These are phyloP conservation scores for Boletales sp. DNA, from an alignment of 768 basidiomycete species.

Conservation along the genomic window DNA sequence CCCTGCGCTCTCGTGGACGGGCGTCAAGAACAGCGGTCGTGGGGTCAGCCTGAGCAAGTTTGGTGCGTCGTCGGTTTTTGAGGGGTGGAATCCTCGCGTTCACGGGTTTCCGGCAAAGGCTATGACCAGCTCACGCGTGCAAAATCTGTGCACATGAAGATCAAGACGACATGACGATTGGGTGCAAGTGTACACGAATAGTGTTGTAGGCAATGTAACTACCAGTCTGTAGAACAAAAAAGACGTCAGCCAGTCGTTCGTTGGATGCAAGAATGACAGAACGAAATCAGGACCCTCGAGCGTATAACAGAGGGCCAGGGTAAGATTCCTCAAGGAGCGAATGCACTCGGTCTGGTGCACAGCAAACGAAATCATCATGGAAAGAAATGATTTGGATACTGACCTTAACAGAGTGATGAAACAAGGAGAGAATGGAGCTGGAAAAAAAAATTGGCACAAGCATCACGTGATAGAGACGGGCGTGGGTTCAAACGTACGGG, in stretches of 20 bases:
- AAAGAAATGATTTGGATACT: neutral
- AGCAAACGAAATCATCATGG: constrained; percentile 32
- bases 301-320: constrained; percentile 33
- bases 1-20: constrained; percentile 92
- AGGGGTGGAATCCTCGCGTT: too few relatives aligned
- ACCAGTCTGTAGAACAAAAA: neutral
- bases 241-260: constrained; percentile 1
- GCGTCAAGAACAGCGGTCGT: constrained; percentile 89
- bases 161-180: constrained; percentile 42
- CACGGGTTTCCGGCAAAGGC: constrained; percentile 41
- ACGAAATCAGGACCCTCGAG: constrained; percentile 31
- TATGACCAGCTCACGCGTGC: constrained; percentile 83
- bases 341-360: constrained; percentile 36
- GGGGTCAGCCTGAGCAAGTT: constrained; percentile 89
- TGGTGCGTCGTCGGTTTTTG: constrained; percentile 45
- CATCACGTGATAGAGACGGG: too few relatives aligned
- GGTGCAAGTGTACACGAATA: too few relatives aligned
- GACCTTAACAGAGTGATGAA: neutral
- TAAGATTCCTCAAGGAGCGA: constrained; percentile 30
- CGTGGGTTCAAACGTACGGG: too few relatives aligned
- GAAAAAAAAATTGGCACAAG: too few relatives aligned
- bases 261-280: neutral
- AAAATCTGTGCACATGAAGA: constrained; percentile 82
- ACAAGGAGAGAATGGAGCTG: too few relatives aligned
- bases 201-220: too few relatives aligned